phyloP scores from a whole-genome alignment of 164 flowering plant species.

The Hamamelis virginiana region DNA sequence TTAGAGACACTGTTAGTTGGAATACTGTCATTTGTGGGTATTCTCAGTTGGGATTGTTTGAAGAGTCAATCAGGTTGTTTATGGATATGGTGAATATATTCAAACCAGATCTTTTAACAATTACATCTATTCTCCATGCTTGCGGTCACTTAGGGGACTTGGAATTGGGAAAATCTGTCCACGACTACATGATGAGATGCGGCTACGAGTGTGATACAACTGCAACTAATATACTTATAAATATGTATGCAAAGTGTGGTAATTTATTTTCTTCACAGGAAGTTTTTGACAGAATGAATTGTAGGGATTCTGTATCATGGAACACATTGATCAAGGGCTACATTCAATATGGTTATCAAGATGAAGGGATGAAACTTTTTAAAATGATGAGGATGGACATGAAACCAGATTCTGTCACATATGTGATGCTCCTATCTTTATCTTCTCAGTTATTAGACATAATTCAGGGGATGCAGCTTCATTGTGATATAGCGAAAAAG shows the following conservation, averaged over 20 bases:
- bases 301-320: slow-evolving; percentile 48
- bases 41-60: slow-evolving; percentile 25
- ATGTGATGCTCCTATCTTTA: slow-evolving; percentile 29
- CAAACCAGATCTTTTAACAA: slow-evolving; percentile 41
- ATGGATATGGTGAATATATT: slow-evolving; percentile 29
- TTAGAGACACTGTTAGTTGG: slow-evolving; percentile 41
- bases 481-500: slow-evolving; percentile 31
- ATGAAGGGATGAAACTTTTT: slow-evolving; percentile 31
- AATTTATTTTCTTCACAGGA: slow-evolving; percentile 27
- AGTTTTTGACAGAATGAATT: slow-evolving; percentile 33
- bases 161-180: slow-evolving; percentile 32
- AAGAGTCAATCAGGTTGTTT: slow-evolving; percentile 33
- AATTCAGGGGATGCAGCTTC: slow-evolving; percentile 31
- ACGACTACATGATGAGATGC: slow-evolving; percentile 28
- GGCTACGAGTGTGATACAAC: slow-evolving; percentile 29
- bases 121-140: slow-evolving; percentile 37
- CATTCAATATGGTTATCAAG: slow-evolving; percentile 14
- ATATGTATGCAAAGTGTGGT: slow-evolving; percentile 47
- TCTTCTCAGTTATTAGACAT: slow-evolving; percentile 26
- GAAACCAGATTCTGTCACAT: slow-evolving; percentile 31
- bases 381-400: slow-evolving; percentile 27
- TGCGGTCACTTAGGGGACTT: slow-evolving; percentile 38
- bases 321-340: slow-evolving; percentile 42
- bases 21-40: slow-evolving; percentile 46
- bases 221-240: slow-evolving; percentile 40